Evolutionary conservation across 805 yeast genomes (phyloP).

Genomic region (Saccharomycopsis capsularis): DNA sequence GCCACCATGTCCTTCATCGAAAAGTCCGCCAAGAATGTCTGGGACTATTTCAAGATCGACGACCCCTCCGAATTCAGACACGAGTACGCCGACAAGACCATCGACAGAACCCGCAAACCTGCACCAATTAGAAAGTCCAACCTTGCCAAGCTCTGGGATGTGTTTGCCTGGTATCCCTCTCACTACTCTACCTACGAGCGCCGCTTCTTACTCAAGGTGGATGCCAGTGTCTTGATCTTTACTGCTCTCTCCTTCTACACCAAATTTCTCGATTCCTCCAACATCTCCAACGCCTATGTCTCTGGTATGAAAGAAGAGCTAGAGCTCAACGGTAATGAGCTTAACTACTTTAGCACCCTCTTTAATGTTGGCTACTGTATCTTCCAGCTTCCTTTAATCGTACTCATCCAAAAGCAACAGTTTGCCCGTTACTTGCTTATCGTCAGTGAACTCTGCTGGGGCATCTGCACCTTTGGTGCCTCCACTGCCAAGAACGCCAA

Average conservation of each 20-base stretch:
- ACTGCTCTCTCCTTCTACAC: slow-evolving; percentile 20
- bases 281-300: slow-evolving; percentile 58
- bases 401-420: slow-evolving; percentile 31
- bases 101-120: not conserved
- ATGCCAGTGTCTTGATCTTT: slow-evolving; percentile 7
- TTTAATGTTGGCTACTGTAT: slow-evolving; percentile 53
- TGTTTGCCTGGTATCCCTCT: slow-evolving; percentile 10
- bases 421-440: slow-evolving; percentile 51
- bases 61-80: not conserved
- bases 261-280: slow-evolving; percentile 55
- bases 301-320: slow-evolving; percentile 57
- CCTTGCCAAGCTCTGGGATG: not conserved
- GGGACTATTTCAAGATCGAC: slow-evolving; percentile 1
- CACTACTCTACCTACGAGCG: slow-evolving; percentile 21
- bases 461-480: slow-evolving; percentile 13
- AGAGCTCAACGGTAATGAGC: slow-evolving; percentile 46
- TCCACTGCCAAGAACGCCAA: slow-evolving; percentile 26
- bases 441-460: slow-evolving; percentile 30
- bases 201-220: slow-evolving; percentile 7
- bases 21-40: not conserved
- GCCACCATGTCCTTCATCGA: not conserved
- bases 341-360: slow-evolving; percentile 50
- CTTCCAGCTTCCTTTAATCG: slow-evolving; percentile 58
- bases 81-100: not conserved
- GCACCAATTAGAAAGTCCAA: not conserved